Conservation (phyloP, 768 basidiomycete genomes). For the Antrodiella citrinella region DNA sequence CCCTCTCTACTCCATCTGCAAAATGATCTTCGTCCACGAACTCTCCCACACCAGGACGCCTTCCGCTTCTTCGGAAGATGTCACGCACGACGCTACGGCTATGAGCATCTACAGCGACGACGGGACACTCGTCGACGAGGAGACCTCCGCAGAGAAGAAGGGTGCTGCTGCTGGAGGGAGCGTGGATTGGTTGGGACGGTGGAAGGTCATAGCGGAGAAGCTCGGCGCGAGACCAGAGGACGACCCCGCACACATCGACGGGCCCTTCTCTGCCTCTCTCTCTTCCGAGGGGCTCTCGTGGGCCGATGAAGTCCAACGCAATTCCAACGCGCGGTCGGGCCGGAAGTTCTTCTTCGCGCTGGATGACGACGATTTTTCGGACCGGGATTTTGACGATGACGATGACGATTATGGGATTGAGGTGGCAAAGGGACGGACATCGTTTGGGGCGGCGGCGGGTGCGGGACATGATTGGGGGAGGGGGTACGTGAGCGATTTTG, state of each 20-base stretch:
- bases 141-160: neutral
- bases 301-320: neutral
- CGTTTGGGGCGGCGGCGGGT: neutral
- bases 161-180: no score
- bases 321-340: neutral
- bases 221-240: neutral
- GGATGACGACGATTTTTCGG: neutral
- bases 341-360: neutral
- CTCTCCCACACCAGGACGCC: constrained; percentile 17
- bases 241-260: neutral
- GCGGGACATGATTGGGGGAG: neutral
- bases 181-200: neutral
- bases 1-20: constrained; percentile 59
- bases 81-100: neutral
- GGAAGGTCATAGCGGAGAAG: neutral
- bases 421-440: neutral
- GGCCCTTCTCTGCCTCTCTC: no score
- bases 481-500: neutral
- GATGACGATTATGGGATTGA: neutral
- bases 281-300: neutral
- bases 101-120: neutral
- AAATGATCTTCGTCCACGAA: constrained; percentile 57
- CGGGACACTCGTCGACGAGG: neutral
- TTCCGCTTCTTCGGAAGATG: neutral
- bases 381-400: neutral